Base-by-base conservation (phyloP, 2,329 filamentous ascomycete genomes). In the Tolypocladium endophyticum region DNA sequence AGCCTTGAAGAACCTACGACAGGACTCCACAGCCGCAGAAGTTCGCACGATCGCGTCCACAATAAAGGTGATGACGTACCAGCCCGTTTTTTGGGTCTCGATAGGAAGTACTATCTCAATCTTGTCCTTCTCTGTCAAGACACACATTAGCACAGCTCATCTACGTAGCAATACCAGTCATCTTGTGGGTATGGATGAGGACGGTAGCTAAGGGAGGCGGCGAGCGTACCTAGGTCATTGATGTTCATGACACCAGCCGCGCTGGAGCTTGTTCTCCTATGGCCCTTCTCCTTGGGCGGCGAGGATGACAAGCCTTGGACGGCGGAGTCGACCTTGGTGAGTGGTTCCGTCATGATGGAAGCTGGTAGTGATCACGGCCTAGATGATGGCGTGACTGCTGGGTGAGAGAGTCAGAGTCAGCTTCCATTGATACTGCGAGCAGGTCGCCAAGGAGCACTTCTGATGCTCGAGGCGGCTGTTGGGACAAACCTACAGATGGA, bases 241-340 rank as follows among this genome's bases (percentile, higher is more conserved):
- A 96, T 88, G 77, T 92, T 96, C 64, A 70, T 69, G n/a, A 76
- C 73, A 66, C 88, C 90, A 62, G 87, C 81, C 54, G 83, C 82
- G 70, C 81, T 84, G 59, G 90, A 93, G 74, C 90, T 92, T 63
- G 81, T 79, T 76, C 91, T 85, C 68, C 87, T 83, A 71, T 87
- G 82, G 65, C 77, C 76, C 71, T 83, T 84, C 73, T 91, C 87
- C 72, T 87, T 83, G 61, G 82, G 79, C 39, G 88, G 83, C 61
- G 86, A 87, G 69, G 83, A 82, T 66, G 85, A 83, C 69, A 92
- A 76, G 75, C 90, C 90, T 72, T 91, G 87, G 71, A 95, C 86
- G 79, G 90, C 91, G 62, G 92, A 96, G 77, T 97, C 92, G 79
- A 96, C 86, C 81, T 95, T 96, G 77, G 84, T 83, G 73, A 96